Percentiles rank a stretch among this genome's conserved stretches.
phyloP scores from a whole-genome alignment of 805 yeast genomes.

The Maudiozyma pseudohumilis region DNA sequence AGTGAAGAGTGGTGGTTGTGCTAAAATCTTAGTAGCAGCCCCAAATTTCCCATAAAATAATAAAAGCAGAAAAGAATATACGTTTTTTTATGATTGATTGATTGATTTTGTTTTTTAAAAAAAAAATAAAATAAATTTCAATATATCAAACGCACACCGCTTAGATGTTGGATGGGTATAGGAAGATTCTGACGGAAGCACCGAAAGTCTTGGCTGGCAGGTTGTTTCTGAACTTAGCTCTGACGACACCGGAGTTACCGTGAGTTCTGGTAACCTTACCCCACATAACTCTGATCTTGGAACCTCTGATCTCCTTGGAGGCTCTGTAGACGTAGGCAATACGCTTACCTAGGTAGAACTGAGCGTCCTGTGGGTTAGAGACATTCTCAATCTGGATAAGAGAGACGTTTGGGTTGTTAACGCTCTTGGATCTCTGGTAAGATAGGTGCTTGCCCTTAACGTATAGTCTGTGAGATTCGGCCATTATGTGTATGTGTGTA shows the following conservation, averaged over 20 bases:
- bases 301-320: constrained; percentile 92
- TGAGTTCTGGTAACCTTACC: constrained; percentile 98
- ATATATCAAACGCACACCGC: background rate
- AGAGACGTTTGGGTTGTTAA: constrained; percentile 95
- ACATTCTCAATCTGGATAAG: constrained; percentile 97
- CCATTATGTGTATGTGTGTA: constrained; percentile 38
- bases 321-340: constrained; percentile 99
- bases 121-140: background rate
- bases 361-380: constrained; percentile 79
- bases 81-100: background rate
- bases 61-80: no score
- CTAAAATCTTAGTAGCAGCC: background rate
- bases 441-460: constrained; percentile 99
- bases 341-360: constrained; percentile 98
- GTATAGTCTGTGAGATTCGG: constrained; percentile 97
- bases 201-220: constrained; percentile 99
- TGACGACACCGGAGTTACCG: constrained; percentile 96
- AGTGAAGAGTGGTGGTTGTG: background rate
- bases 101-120: background rate
- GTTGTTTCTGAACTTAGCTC: constrained; percentile 97
- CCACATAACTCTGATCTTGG: constrained; percentile 99
- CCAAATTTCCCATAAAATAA: background rate
- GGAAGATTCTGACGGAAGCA: constrained; percentile 98
- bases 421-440: constrained; percentile 98
- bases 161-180: constrained; percentile 99